Evolutionary conservation across 108 stramenopile genomes (phyloP).

Genomic region (Skeletonema tropicum): DNA sequence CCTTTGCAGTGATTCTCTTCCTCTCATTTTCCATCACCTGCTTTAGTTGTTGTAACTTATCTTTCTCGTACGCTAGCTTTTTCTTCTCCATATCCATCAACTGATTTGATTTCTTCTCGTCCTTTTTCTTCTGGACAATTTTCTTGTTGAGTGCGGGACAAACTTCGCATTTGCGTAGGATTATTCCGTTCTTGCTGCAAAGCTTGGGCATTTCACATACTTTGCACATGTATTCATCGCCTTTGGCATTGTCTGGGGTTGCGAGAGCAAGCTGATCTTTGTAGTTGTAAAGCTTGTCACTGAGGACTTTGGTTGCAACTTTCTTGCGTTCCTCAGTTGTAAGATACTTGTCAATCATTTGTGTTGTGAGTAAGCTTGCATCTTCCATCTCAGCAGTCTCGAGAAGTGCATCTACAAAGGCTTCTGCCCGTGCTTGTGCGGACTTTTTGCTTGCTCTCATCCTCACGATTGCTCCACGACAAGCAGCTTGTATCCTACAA

Average conservation of each 20-base stretch:
- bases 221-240: not conserved
- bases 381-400: not conserved
- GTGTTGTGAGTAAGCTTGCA: not conserved
- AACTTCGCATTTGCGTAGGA: not conserved
- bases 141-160: not conserved
- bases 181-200: not conserved
- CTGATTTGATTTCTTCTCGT: not conserved
- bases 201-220: not conserved
- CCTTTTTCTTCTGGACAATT: not conserved
- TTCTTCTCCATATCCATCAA: not conserved
- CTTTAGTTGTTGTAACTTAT: not conserved
- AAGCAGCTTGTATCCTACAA: slow-evolving; percentile 2
- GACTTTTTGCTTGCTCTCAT: not conserved
- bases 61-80: not conserved
- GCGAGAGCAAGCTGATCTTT: not conserved
- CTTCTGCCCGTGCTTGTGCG: not conserved
- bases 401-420: not conserved
- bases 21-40: not conserved
- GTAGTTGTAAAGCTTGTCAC: not conserved
- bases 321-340: slow-evolving; percentile 10
- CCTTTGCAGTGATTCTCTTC: not conserved
- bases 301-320: slow-evolving; percentile 3
- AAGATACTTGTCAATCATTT: not conserved
- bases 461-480: not conserved
- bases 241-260: not conserved